Percentiles rank a stretch among this genome's conserved stretches.
Conservation (phyloP, 2,329 filamentous ascomycete species). For the Colletotrichum spinosum region DNA sequence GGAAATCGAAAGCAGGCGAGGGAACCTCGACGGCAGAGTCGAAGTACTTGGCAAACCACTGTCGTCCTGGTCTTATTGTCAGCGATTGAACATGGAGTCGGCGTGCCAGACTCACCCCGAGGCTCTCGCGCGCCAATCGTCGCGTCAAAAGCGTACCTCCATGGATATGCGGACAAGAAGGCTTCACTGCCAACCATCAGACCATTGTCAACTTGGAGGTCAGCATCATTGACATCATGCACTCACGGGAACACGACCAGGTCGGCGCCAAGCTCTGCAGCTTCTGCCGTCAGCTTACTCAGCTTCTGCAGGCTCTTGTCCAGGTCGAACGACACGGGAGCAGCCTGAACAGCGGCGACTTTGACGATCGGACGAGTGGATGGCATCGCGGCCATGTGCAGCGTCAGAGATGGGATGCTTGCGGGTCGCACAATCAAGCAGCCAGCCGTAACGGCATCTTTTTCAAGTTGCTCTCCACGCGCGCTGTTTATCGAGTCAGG, state of each 20-base stretch:
- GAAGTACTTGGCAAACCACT: conserved; percentile 55
- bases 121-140: conserved; percentile 54
- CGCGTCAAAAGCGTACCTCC: conserved; percentile 56
- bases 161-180: conserved; percentile 55
- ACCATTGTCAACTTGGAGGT: not conserved
- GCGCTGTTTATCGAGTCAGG: conserved; percentile 9
- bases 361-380: conserved; percentile 43
- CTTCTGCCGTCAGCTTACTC: conserved; percentile 47
- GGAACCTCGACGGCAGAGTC: conserved; percentile 52
- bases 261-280: conserved; percentile 50
- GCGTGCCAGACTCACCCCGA: conserved; percentile 43
- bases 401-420: not conserved
- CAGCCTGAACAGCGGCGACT: conserved; percentile 54
- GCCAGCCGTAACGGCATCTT: conserved; percentile 3
- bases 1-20: conserved; percentile 49
- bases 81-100: not conserved
- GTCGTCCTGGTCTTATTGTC: conserved; percentile 44
- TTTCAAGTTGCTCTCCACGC: conserved; percentile 14
- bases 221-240: conserved; percentile 1
- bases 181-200: conserved; percentile 43
- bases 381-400: conserved; percentile 15
- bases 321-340: conserved; percentile 53
- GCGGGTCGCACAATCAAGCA: not conserved
- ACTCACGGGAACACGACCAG: conserved; percentile 55
- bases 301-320: conserved; percentile 50